Evolutionary conservation across 225 moss, liverwort and hornwort species (phyloP), one percentile per base, ranked within the genome.

Genomic region (Antitrichia curtipendula): DNA sequence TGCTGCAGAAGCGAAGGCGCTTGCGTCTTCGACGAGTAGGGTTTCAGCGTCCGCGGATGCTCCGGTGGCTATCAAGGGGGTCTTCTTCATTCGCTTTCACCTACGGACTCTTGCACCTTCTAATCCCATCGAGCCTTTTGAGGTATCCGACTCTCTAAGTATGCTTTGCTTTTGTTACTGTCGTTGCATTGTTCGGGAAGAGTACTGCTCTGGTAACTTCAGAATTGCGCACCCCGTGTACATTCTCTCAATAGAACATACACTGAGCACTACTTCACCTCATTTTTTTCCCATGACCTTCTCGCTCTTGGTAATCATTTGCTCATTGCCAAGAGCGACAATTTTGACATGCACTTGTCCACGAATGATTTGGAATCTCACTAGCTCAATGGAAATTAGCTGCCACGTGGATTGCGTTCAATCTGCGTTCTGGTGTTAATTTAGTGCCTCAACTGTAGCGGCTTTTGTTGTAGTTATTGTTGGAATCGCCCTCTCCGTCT

Each of bases 91-190:
- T 78, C 98, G 98, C n/a, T 93, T 93, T 25, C 98, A 98, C 95
- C 88, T 98, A 75, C 95, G 62, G 52, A 94, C 93, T 54, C 93
- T 98, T 64, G 96, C 97, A 29, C 96, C 98, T 0, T 98, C 97
- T 68, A 95, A 95, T 83, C 98, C 97, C 41, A 96, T 98, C 49
- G 98, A 98, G 65, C 98, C 98, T 16, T 98, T 98, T 84, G 98
- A 97, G 97, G 96, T 98, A 84, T 49, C 24, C 45, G 27, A 57
- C 22, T 68, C 47, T 74, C 47, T 13, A 28, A 75, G 34, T 83
- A 70, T 38, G 57, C 28, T 19, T n/a, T 61, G 28, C 76, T 75
- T 36, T 69, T 77, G 54, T 54, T 43, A 23, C 32, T 40, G 62
- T 63, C 23, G 28, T 63, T 83, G 10, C 75, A 21, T 79, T 80